These are phyloP conservation scores for Musa itinerans DNA, from an alignment of 176 grass and related monocot genomes.

Conservation along the genomic window DNA sequence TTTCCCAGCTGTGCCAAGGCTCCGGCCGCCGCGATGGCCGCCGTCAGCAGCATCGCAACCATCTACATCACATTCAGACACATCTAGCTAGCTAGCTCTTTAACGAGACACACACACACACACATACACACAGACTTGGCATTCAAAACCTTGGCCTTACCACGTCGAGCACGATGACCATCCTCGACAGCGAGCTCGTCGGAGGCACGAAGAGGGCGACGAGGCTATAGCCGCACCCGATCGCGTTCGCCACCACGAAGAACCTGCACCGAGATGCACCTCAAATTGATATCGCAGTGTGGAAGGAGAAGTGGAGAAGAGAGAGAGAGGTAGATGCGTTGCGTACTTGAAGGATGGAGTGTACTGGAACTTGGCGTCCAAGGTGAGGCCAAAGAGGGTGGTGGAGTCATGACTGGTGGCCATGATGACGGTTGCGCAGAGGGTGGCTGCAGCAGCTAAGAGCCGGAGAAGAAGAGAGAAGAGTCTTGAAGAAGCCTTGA, in stretches of 20 bases:
- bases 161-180: constrained; percentile 50
- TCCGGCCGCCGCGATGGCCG: constrained; percentile 31
- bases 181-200: constrained; percentile 38
- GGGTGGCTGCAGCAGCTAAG: constrained; percentile 24
- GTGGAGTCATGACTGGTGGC: constrained; percentile 67
- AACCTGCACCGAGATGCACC: constrained; percentile 28
- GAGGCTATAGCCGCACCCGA: constrained; percentile 41
- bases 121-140: no score
- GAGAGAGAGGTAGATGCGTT: neutral
- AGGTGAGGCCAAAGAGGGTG: constrained; percentile 49
- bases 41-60: constrained; percentile 47
- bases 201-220: constrained; percentile 32
- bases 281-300: neutral
- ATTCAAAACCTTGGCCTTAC: constrained; percentile 11
- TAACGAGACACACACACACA: neutral
- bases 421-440: constrained; percentile 61
- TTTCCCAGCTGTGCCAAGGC: constrained; percentile 49
- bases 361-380: constrained; percentile 85
- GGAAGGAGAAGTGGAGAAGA: neutral
- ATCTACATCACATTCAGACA: constrained; percentile 23
- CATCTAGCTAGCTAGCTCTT: neutral
- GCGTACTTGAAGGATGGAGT: constrained; percentile 57
- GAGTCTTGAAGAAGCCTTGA: constrained; percentile 28
- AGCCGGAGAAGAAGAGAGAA: constrained; percentile 33
- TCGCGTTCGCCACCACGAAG: constrained; percentile 60